Evolutionary conservation across 352 stramenopile genomes (phyloP), one percentile per base, ranked within the genome.

Genomic region (Globisporangium yorkense): DNA sequence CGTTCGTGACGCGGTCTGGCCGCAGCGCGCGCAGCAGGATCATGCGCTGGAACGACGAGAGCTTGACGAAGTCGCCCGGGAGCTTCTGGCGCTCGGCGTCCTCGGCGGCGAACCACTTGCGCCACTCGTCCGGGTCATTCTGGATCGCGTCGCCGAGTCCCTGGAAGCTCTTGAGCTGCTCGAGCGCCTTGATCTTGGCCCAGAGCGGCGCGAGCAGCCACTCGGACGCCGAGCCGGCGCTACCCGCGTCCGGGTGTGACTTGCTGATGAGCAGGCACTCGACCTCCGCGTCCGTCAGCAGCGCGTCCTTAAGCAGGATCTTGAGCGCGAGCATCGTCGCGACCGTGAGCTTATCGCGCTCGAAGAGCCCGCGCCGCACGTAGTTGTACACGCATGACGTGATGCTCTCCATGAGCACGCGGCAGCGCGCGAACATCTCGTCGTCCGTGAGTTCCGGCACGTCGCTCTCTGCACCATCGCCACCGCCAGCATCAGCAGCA

Each of bases 351-450:
- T 98, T 98, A 66, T 98, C 94, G 29, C 82, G 80, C 62, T 98
- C 95, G 66, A 98, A 98, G 0, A 98, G 74, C 0, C 95, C 95
- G 35, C 94, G 85, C 3, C 92, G 87, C 46, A 99, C 81, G 63
- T 98, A 99, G 69, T 97, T 97, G 66, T 98, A 99, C 1, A 98
- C 89, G 56, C 91, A 98, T 10, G 75, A 85, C 0, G 94, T 98
- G 66, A 98, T 97, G 50, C 87, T 96, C 41, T 96, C 74, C 72
- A 96, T 96, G 20, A 98, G 76, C 24, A 92, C 69, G 15, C 74
- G 70, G 20, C 80, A 97, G 12, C 92, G 84, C 33, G 66, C 73
- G 0, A 68, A 68, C 69, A 98, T 85, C 60, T 97, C 91, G 62
- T 97, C 94, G 68, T 98, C 90, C 0, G 83, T 91, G 16, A 96